These are phyloP conservation scores for Pistacia vera DNA, from an alignment of 345 rosid genomes.

Conservation along the genomic window DNA sequence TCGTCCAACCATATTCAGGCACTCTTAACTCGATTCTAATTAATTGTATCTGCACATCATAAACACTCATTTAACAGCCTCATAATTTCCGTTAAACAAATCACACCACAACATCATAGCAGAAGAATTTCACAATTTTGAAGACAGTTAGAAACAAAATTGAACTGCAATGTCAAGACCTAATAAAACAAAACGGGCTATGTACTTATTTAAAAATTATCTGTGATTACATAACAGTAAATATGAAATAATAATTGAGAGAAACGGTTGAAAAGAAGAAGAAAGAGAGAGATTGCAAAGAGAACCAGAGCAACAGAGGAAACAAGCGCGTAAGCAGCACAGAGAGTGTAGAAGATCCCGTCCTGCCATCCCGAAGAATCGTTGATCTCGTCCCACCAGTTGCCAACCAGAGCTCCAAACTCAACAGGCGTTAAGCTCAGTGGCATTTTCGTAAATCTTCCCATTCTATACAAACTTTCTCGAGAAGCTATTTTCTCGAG, in stretches of 20 bases:
- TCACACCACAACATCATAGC: background rate
- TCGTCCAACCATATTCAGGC: conserved; percentile 98
- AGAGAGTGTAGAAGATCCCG: conserved; percentile 86
- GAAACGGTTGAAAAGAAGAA: background rate
- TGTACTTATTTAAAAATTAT: background rate
- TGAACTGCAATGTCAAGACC: background rate
- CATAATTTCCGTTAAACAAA: background rate
- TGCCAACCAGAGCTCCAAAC: conserved; percentile 21
- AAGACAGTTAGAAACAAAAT: background rate
- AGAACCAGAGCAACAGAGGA: conserved; percentile 78
- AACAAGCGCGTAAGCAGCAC: conserved; percentile 91
- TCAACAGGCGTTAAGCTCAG: conserved; percentile 21
- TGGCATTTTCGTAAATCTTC: conserved; percentile 20
- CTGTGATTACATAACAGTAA: background rate
- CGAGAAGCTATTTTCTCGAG: background rate
- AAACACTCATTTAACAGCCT: background rate
- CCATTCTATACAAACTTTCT: conserved; percentile 14
- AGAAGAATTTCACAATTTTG: background rate
- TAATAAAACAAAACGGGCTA: too few species aligned
- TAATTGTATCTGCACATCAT: conserved; percentile 67
- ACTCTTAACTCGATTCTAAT: conserved; percentile 93
- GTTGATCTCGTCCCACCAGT: conserved; percentile 91
- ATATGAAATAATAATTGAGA: background rate
- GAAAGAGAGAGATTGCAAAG: conserved; percentile 9
- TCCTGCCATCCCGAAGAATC: conserved; percentile 92